Conservation (phyloP, 2,329 filamentous ascomycete species). For the Orbilia javanica region DNA sequence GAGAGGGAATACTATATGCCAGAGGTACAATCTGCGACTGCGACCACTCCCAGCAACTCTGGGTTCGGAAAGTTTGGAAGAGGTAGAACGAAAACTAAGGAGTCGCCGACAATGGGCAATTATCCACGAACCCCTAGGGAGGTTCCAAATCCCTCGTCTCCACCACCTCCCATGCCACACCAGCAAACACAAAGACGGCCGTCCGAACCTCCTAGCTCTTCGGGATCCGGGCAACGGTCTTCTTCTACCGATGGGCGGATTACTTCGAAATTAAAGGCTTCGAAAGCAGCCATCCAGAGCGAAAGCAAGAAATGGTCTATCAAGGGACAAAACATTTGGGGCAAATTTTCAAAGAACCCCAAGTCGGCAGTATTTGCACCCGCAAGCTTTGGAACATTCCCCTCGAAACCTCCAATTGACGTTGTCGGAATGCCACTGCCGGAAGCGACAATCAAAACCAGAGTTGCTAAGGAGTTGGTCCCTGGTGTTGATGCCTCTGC, state of each 20-base stretch:
- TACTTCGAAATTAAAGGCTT: slow-evolving; percentile 55
- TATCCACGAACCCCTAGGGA: slow-evolving; percentile 35
- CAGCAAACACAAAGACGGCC: slow-evolving; percentile 28
- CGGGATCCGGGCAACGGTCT: slow-evolving; percentile 43
- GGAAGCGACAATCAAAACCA: slow-evolving; percentile 61
- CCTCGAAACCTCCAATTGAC: slow-evolving; percentile 58
- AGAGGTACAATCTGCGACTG: slow-evolving; percentile 47
- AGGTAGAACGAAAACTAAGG: slow-evolving; percentile 48
- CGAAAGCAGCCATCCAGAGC: slow-evolving; percentile 40
- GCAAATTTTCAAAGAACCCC: slow-evolving; percentile 55
- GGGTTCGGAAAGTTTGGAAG: slow-evolving; percentile 52
- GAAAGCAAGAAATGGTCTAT: slow-evolving; percentile 44
- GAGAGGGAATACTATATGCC: slow-evolving; percentile 30
- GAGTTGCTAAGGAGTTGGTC: slow-evolving; percentile 61
- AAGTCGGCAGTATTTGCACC: slow-evolving; percentile 56
- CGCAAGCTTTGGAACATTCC: slow-evolving; percentile 41
- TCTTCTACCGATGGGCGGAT: slow-evolving; percentile 53
- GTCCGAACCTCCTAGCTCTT: slow-evolving; percentile 40
- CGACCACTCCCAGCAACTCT: slow-evolving; percentile 32
- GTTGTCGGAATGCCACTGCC: slow-evolving; percentile 62
- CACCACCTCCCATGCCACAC: slow-evolving; percentile 37
- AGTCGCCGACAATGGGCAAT: slow-evolving; percentile 33
- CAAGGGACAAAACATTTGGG: slow-evolving; percentile 53
- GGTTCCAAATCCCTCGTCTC: slow-evolving; percentile 34
- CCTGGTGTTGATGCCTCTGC: slow-evolving; percentile 60